Evolutionary conservation across 306 rosid species (phyloP), one percentile per base, ranked within the genome.

Genomic region (Rubus idaeus): DNA sequence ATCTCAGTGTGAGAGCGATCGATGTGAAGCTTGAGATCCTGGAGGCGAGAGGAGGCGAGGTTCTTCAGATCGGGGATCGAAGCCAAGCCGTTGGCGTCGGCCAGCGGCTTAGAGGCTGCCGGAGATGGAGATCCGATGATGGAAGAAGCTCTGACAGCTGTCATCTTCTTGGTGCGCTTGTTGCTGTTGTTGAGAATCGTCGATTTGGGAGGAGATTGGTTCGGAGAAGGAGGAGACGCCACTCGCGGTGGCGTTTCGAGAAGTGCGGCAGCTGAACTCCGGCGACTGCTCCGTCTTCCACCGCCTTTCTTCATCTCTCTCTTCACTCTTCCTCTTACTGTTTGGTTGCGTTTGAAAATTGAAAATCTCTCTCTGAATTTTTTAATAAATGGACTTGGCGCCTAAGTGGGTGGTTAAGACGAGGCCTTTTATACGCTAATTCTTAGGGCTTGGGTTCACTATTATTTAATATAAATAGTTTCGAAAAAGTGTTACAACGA

Each of bases 1-100:
- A 94, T 87, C 87, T 90, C 93, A 1, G 94, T 85, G 87, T 94
- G 96, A 77, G 96, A 90, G 20, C 82, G 86, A 74, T 94, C 98
- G 68, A 91, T 71, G 63, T 83, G 89, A 75, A 92, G 87, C 86
- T 88, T 91, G 78, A 92, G 90, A 81, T 92, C 95, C 52, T 64
- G 82, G 62, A 92, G 70, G 30, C 88, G 88, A 12, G 96, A 85
- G 71, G 95, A 82, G 37, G 90, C 87, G 55, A 91, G 68, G 51
- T 82, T 83, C 83, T 91, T 92, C 79, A 94, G 94, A 40, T 90
- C 95, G 11, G 93, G 69, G 83, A 94, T 82, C 79, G 82, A 88
- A 87, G 80, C 81, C 40, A 86, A 82, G 79, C 83, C 17, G 37
- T 61, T 88, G 40, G 72, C 10, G 30, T 73, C 20, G 42, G 77